phyloP scores from a whole-genome alignment of 345 rosid species.

The Citrus sp. region DNA sequence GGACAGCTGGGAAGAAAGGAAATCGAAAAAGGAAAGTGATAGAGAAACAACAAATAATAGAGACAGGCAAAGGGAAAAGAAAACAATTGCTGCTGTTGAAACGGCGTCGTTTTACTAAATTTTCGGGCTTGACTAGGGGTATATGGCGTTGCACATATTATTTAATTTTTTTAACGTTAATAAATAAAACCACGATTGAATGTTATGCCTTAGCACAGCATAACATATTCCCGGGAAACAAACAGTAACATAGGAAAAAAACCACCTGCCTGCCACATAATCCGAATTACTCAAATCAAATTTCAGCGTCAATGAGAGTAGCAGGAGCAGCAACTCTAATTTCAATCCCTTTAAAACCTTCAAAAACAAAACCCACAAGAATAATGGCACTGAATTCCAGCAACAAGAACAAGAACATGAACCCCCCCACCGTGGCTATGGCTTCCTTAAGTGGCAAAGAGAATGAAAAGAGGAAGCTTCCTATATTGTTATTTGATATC shows the following conservation, averaged over 20 bases:
- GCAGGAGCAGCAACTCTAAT: not conserved
- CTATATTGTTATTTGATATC: constrained; percentile 84
- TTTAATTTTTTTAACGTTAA: no score
- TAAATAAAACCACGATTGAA: no score
- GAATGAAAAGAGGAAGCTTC: constrained; percentile 47
- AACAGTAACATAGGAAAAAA: not conserved
- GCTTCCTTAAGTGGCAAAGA: constrained; percentile 3
- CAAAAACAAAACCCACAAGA: constrained; percentile 6
- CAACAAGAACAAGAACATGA: not conserved
- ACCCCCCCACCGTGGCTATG: not conserved
- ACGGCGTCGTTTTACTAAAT: no score
- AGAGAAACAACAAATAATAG: no score
- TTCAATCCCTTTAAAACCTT: constrained; percentile 1
- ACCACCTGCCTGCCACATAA: not conserved
- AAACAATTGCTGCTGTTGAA: no score
- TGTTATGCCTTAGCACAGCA: no score
- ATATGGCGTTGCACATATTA: no score
- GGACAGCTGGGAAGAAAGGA: no score
- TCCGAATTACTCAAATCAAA: not conserved
- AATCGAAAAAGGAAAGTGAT: no score
- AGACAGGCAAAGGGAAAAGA: no score
- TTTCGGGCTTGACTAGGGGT: no score
- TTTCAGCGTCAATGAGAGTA: not conserved
- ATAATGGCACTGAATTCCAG: constrained; percentile 11
- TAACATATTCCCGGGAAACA: no score